Conservation (phyloP, 148 eudicot genomes). For the Spergularia bocconei region DNA sequence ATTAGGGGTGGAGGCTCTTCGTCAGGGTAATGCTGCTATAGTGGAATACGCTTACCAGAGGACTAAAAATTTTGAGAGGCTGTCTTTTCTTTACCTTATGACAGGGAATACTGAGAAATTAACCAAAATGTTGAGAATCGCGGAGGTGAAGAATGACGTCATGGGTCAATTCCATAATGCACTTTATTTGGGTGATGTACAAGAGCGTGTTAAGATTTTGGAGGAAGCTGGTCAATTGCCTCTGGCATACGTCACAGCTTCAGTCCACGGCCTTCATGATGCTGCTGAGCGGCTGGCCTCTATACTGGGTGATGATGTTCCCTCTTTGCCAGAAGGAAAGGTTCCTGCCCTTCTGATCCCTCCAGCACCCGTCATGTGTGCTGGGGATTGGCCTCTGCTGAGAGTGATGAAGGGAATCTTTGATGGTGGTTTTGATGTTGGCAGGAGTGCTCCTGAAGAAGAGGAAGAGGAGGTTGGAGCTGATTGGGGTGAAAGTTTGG, state of each 20-base stretch:
- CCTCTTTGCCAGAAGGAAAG: constrained; percentile 49
- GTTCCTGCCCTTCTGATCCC: constrained; percentile 58
- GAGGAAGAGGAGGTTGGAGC: constrained; percentile 59
- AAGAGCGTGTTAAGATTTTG: constrained; percentile 69
- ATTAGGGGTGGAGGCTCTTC: constrained; percentile 79
- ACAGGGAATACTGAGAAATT: constrained; percentile 67
- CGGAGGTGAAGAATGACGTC: constrained; percentile 70
- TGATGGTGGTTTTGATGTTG: constrained; percentile 56
- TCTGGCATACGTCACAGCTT: constrained; percentile 71
- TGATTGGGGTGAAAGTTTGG: constrained; percentile 67
- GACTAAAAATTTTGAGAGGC: constrained; percentile 73
- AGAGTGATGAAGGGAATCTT: constrained; percentile 70
- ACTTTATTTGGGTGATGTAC: constrained; percentile 64
- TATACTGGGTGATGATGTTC: constrained; percentile 59
- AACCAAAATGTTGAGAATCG: constrained; percentile 73
- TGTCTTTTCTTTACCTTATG: constrained; percentile 67
- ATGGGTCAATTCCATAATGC: constrained; percentile 89
- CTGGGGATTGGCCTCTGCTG: constrained; percentile 78
- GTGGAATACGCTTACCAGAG: constrained; percentile 80
- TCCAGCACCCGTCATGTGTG: constrained; percentile 51
- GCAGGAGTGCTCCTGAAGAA: constrained; percentile 43
- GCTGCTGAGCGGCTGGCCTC: constrained; percentile 54
- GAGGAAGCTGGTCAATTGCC: constrained; percentile 69
- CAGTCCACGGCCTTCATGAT: constrained; percentile 62
- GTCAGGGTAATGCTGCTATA: constrained; percentile 75